Evolutionary conservation across 768 basidiomycete species (phyloP), one percentile per base, ranked within the genome.

Genomic region (Mycena vitilis): DNA sequence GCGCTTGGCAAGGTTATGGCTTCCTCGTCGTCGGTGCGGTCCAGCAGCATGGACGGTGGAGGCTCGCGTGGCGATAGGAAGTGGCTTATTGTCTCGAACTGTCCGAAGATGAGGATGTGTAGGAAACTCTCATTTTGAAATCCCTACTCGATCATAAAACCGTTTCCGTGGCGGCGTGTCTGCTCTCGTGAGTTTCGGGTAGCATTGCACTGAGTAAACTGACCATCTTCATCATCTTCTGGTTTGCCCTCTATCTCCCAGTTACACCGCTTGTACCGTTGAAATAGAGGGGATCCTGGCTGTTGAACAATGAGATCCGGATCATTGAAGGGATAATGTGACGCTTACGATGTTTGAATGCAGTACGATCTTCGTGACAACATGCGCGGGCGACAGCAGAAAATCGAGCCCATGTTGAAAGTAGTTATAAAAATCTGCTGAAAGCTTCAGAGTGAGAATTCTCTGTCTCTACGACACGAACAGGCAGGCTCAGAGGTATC

Each of bases 391-490:
- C 54, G 89, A 91, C 20, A 98, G 85, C 36, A 96, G 85, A 70
- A 96, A 93, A 76, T 98, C 95, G 22, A 98, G 80, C 2, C 95
- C 95, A 74, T 95, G 89, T 72, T 95, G 92, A 72, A 96, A 95
- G 75, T 98, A 98, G 74, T 96, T 97, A 79, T 93, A 95, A 76
- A 95, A 95, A 78, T 95, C 94, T 95, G 30, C 16, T 4, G 47
- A 57, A 54, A n/a, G 45, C 64, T 58, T 66, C 53, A 65, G 44
- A 65, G 44, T 64, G 23, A 61, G 47, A 34, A 25, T 37, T 25
- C 40, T 18, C 53, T n/a, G 25, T 2, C 11, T 40, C 40, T 40
- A 40, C 34, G n/a, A 36, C 60, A 69, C 82, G 66, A 71, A 86
- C 89, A 87, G 69, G 87, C 84, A 72, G 83, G 81, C 48, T 87